Percentiles rank a stretch among this genome's conserved stretches.
These are phyloP conservation scores for Boechera retrofracta DNA, from an alignment of 345 rosid genomes.

Conservation along the genomic window DNA sequence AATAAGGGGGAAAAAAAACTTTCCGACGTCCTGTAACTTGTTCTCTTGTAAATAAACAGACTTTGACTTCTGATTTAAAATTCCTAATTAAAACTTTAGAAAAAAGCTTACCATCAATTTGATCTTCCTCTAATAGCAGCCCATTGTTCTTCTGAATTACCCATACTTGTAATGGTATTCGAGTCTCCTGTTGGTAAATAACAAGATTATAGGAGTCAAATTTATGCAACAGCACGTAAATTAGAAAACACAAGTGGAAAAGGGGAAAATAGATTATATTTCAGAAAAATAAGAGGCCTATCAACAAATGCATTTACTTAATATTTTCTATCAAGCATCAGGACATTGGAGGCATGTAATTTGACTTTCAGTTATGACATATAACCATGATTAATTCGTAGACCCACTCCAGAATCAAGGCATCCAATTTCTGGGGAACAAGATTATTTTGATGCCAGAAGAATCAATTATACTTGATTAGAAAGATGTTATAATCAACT, in stretches of 20 bases:
- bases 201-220: conserved; percentile 29
- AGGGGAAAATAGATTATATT: background rate
- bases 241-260: background rate
- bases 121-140: conserved; percentile 72
- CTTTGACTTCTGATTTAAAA: conserved; percentile 1
- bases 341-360: conserved; percentile 13
- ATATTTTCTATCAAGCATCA: conserved; percentile 16
- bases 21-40: conserved; percentile 15
- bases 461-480: conserved; percentile 12
- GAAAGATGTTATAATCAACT: conserved; percentile 20
- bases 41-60: conserved; percentile 16
- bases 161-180: conserved; percentile 88
- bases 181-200: conserved; percentile 68
- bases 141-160: conserved; percentile 77
- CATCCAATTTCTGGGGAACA: conserved; percentile 7
- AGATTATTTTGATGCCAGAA: conserved; percentile 17
- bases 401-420: conserved; percentile 23
- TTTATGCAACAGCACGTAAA: conserved; percentile 16
- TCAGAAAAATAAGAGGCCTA: conserved; percentile 12
- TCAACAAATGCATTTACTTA: conserved; percentile 16
- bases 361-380: conserved; percentile 11
- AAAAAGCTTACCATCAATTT: conserved; percentile 63
- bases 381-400: background rate
- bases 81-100: conserved; percentile 23
- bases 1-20: background rate